A percentile compares a stretch with the other conserved stretches of the same genome.
These are phyloP conservation scores for Fusarium denticulatum DNA, from an alignment of 2,329 filamentous ascomycete species.

Conservation along the genomic window DNA sequence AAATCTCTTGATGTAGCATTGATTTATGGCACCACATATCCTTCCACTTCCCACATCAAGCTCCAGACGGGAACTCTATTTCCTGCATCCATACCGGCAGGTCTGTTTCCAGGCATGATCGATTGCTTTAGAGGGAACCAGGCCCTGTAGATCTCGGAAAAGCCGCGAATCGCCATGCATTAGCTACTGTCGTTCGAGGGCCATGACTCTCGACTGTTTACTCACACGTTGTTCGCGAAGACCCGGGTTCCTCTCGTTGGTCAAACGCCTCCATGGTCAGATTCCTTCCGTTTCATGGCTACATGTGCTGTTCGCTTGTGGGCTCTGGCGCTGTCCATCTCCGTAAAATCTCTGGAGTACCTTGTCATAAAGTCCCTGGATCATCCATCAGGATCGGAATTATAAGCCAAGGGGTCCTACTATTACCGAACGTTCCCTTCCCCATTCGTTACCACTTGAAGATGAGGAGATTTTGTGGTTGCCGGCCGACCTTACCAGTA, in stretches of 20 bases:
- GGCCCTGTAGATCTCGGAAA: constrained; percentile 31
- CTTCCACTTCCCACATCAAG: neutral
- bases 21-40: constrained; percentile 25
- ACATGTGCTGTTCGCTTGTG: constrained; percentile 38
- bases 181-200: constrained; percentile 28
- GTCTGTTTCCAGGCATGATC: neutral
- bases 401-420: constrained; percentile 10
- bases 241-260: constrained; percentile 36
- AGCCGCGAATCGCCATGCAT: constrained; percentile 5
- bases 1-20: constrained; percentile 18
- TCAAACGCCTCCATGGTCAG: constrained; percentile 41
- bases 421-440: constrained; percentile 16
- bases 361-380: constrained; percentile 17
- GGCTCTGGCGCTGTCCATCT: constrained; percentile 30
- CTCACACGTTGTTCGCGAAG: constrained; percentile 41
- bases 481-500: neutral
- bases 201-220: constrained; percentile 22
- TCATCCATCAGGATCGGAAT: constrained; percentile 13
- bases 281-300: constrained; percentile 36
- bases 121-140: neutral
- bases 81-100: neutral
- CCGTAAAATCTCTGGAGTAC: constrained; percentile 35
- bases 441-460: neutral
- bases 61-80: constrained; percentile 7
- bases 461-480: neutral